Evolutionary conservation across 805 yeast species (phyloP).

Genomic region (Zygosaccharomyces pseudorouxii): DNA sequence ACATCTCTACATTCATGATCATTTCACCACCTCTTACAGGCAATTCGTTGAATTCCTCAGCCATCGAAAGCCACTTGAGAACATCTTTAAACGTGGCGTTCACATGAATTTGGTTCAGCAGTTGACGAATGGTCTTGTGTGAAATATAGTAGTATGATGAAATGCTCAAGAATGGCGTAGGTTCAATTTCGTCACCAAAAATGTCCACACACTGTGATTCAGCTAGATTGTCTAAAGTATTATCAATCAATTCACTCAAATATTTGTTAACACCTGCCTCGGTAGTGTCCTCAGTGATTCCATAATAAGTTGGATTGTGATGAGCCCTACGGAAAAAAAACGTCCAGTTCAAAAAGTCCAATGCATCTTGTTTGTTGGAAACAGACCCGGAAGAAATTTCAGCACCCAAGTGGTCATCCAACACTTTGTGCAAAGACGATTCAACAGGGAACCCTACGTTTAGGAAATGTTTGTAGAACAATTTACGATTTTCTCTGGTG

Average conservation of each 20-base stretch:
- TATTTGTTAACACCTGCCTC: slow-evolving; percentile 53
- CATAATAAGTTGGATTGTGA: slow-evolving; percentile 89
- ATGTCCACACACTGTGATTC: slow-evolving; percentile 66
- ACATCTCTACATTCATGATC: slow-evolving; percentile 76
- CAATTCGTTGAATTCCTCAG: slow-evolving; percentile 78
- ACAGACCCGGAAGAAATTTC: slow-evolving; percentile 94
- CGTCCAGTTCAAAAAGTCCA: slow-evolving; percentile 94
- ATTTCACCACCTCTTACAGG: slow-evolving; percentile 93
- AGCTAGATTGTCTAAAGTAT: slow-evolving; percentile 57
- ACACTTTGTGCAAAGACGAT: slow-evolving; percentile 66
- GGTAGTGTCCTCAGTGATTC: slow-evolving; percentile 63
- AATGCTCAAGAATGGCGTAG: slow-evolving; percentile 81
- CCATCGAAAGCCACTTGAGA: slow-evolving; percentile 44
- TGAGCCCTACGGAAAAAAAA: slow-evolving; percentile 90
- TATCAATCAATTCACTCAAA: slow-evolving; percentile 62
- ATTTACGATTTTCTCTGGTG: slow-evolving; percentile 74
- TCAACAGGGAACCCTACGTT: slow-evolving; percentile 97
- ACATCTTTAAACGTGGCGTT: slow-evolving; percentile 42
- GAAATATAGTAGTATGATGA: slow-evolving; percentile 91
- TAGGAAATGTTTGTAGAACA: slow-evolving; percentile 80
- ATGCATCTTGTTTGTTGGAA: slow-evolving; percentile 85
- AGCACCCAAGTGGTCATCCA: slow-evolving; percentile 92
- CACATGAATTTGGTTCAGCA: slow-evolving; percentile 49
- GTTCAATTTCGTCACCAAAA: slow-evolving; percentile 43
- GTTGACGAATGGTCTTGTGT: slow-evolving; percentile 75